phyloP scores from a whole-genome alignment of 2,329 filamentous ascomycete genomes.

The Phialocephala sp. region DNA sequence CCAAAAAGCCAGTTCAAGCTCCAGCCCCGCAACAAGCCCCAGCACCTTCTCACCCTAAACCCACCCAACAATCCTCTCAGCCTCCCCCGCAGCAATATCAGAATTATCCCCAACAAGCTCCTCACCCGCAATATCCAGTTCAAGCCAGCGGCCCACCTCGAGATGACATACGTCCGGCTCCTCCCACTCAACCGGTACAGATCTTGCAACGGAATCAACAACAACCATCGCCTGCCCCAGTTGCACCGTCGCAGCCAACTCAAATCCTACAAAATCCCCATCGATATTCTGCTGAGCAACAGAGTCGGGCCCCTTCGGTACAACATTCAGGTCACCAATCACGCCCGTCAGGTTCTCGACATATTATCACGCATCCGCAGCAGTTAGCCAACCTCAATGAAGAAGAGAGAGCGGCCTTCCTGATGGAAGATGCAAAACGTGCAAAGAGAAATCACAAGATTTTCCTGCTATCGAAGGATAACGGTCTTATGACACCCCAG shows the following conservation, averaged over 20 bases:
- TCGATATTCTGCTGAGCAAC: slow-evolving; percentile 59
- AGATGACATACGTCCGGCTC: slow-evolving; percentile 30
- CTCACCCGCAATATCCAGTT: slow-evolving; percentile 38
- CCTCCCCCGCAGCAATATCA: slow-evolving; percentile 38
- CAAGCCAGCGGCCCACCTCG: slow-evolving; percentile 36
- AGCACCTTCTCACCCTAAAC: slow-evolving; percentile 23
- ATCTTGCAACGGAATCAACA: slow-evolving; percentile 40
- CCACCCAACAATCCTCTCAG: slow-evolving; percentile 28
- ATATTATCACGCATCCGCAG: slow-evolving; percentile 71
- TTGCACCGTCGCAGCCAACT: slow-evolving; percentile 62
- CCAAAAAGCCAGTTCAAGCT: slow-evolving; percentile 55
- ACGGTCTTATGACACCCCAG: slow-evolving; percentile 97
- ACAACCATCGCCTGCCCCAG: slow-evolving; percentile 45
- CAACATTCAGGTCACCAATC: slow-evolving; percentile 42
- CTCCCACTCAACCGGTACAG: slow-evolving; percentile 35
- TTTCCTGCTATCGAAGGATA: slow-evolving; percentile 88
- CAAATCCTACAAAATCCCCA: slow-evolving; percentile 84
- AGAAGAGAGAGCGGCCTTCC: slow-evolving; percentile 80
- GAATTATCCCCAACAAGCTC: slow-evolving; percentile 26
- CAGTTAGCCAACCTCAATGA: slow-evolving; percentile 80
- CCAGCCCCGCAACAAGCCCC: slow-evolving; percentile 34
- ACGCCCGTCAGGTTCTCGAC: slow-evolving; percentile 47
- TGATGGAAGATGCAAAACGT: slow-evolving; percentile 90
- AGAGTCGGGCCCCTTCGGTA: slow-evolving; percentile 45
- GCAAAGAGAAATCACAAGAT: slow-evolving; percentile 99